A percentile compares a stretch with the other conserved stretches of the same genome.
phyloP scores from a whole-genome alignment of 2,329 filamentous ascomycete species.

The Aquanectria penicillioides region DNA sequence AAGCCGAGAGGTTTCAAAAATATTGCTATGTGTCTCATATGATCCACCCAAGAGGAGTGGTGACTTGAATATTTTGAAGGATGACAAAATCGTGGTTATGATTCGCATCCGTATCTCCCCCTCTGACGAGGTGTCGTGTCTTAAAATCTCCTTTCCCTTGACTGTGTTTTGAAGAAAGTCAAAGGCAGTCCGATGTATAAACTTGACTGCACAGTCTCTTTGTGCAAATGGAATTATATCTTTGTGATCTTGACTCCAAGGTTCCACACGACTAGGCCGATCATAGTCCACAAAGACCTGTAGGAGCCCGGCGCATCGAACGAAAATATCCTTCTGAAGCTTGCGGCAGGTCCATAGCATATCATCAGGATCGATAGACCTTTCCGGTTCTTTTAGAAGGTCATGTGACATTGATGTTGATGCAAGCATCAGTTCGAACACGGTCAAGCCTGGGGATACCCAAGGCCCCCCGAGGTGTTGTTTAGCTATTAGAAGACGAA shows the following conservation, averaged over 20 bases:
- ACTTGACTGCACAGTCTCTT: neutral
- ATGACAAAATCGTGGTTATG: neutral
- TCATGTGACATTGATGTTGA: neutral
- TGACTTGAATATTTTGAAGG: neutral
- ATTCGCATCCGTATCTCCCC: too few relatives aligned
- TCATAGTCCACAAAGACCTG: neutral
- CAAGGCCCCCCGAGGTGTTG: neutral
- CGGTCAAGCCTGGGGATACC: neutral
- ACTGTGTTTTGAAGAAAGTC: neutral
- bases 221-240: too few relatives aligned
- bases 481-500: constrained; percentile 1
- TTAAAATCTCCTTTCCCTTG: neutral
- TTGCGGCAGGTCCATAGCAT: neutral
- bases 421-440: neutral
- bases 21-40: too few relatives aligned
- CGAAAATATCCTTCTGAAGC: neutral
- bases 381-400: neutral
- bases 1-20: too few relatives aligned
- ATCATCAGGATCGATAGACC: neutral
- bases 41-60: too few relatives aligned
- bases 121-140: neutral
- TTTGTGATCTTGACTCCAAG: neutral
- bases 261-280: neutral
- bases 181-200: constrained; percentile 5
- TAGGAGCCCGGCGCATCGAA: neutral